phyloP scores from a whole-genome alignment of 2,329 filamentous ascomycete species.

The Aspergillus vadensis region DNA sequence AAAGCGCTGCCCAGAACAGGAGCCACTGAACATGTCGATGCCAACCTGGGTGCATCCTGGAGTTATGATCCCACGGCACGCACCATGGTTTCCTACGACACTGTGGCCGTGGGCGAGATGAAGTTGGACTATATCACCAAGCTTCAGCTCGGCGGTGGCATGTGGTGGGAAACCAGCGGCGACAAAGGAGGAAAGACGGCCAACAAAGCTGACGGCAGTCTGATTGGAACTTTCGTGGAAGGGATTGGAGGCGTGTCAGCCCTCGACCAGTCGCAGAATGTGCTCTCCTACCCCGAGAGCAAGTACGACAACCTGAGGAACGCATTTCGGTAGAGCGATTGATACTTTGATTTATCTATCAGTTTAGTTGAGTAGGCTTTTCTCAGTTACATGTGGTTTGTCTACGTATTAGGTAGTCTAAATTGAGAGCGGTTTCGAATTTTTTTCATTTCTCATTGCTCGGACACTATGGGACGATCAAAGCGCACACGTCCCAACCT shows the following conservation, averaged over 20 bases:
- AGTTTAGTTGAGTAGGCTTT: neutral
- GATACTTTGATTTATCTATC: neutral
- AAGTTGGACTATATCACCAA: conserved; percentile 73
- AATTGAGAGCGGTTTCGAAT: conserved; percentile 16
- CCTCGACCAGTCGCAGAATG: conserved; percentile 41
- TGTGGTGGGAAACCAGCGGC: conserved; percentile 93
- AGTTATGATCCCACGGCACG: conserved; percentile 67
- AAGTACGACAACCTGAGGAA: conserved; percentile 43
- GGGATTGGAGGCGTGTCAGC: conserved; percentile 34
- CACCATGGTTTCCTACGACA: conserved; percentile 75
- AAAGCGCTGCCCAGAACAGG: conserved; percentile 76
- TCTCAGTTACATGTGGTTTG: neutral
- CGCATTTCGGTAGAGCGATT: conserved; percentile 27
- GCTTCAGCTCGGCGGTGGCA: conserved; percentile 74
- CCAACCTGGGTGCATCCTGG: conserved; percentile 69
- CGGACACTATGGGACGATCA: conserved; percentile 21
- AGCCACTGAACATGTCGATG: conserved; percentile 65
- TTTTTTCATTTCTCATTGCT: conserved; percentile 21
- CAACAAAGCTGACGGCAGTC: conserved; percentile 52
- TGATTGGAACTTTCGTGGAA: conserved; percentile 62
- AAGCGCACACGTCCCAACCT: conserved; percentile 21
- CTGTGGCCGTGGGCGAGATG: conserved; percentile 58
- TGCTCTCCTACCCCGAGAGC: conserved; percentile 42
- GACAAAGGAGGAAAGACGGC: conserved; percentile 63
- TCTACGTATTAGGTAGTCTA: conserved; percentile 7